Percentiles rank a stretch among this genome's conserved stretches.
Conservation (phyloP, 768 basidiomycete species). For the Russula olivacea region DNA sequence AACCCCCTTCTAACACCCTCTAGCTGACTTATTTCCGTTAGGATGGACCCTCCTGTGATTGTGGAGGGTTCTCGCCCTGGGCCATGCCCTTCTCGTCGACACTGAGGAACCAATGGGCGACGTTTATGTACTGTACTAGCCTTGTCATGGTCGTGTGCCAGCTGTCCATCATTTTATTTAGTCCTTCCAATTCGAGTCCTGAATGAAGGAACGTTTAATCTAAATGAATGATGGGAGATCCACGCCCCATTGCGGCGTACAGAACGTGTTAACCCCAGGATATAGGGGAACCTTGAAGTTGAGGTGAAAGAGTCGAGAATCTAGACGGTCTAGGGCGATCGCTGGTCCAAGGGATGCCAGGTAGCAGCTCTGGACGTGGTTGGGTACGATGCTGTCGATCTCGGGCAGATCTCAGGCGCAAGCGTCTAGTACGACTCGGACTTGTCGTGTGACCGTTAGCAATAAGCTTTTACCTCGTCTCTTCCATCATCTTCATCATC, state of each 20-base stretch:
- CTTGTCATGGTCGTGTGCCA: background rate
- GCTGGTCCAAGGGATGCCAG: background rate
- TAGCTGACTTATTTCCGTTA: slow-evolving; percentile 4
- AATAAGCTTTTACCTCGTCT: slow-evolving; percentile 22
- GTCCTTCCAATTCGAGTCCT: background rate
- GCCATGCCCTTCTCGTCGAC: slow-evolving; percentile 9
- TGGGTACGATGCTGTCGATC: background rate
- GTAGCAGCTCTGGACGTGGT: background rate
- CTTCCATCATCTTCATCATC: slow-evolving; percentile 12
- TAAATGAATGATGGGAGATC: background rate
- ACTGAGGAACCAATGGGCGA: background rate
- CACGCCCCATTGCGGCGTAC: background rate
- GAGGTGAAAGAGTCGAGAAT: background rate
- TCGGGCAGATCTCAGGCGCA: background rate
- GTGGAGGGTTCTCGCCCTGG: background rate
- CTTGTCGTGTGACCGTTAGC: slow-evolving; percentile 6
- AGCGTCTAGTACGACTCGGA: no score
- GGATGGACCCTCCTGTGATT: slow-evolving; percentile 1
- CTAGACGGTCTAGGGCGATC: background rate
- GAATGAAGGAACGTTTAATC: background rate
- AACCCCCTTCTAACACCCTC: background rate
- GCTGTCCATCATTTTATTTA: slow-evolving; percentile 9
- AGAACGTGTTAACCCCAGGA: slow-evolving; percentile 7
- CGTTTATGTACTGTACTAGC: background rate
- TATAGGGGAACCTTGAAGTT: background rate